Evolutionary conservation across 1,139 yeast species (phyloP).

Genomic region (Kodamaea arcana): DNA sequence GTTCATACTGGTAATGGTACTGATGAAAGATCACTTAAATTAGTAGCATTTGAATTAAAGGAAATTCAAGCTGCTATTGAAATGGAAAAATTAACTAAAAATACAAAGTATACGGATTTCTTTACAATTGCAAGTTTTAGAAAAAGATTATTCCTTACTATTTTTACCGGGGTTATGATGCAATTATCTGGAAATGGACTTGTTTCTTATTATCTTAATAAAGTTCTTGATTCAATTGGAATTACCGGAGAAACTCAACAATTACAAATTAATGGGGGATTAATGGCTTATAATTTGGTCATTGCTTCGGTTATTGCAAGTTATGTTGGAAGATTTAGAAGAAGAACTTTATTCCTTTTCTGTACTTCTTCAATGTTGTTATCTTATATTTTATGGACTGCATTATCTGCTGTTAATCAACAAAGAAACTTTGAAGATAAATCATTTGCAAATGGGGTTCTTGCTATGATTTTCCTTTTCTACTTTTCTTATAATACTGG

Average conservation of each 20-base stretch:
- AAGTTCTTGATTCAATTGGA: constrained; percentile 47
- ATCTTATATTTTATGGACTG: constrained; percentile 37
- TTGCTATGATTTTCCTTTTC: constrained; percentile 45
- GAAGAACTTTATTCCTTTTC: constrained; percentile 44
- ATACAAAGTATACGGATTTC: constrained; percentile 32
- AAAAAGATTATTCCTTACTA: constrained; percentile 38
- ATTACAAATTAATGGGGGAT: constrained; percentile 43
- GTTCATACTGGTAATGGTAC: constrained; percentile 36
- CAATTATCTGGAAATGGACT: constrained; percentile 52
- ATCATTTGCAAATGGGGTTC: constrained; percentile 39
- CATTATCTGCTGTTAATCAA: constrained; percentile 34
- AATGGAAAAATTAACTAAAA: constrained; percentile 25
- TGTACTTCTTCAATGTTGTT: constrained; percentile 30
- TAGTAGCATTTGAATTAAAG: constrained; percentile 42
- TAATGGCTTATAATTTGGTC: constrained; percentile 41
- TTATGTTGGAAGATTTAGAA: constrained; percentile 27
- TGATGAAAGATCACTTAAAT: constrained; percentile 25
- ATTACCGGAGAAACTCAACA: constrained; percentile 41
- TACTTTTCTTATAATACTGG: constrained; percentile 36
- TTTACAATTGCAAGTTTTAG: constrained; percentile 34
- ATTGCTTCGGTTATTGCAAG: constrained; percentile 29
- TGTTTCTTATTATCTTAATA: constrained; percentile 47
- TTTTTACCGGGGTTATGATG: constrained; percentile 34
- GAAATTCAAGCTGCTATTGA: constrained; percentile 42
- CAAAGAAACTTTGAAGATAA: constrained; percentile 30